A percentile compares a stretch with the other conserved stretches of the same genome.
Evolutionary conservation across 257 asterid genomes (phyloP).

Genomic region (Nicotiana noctiflora): DNA sequence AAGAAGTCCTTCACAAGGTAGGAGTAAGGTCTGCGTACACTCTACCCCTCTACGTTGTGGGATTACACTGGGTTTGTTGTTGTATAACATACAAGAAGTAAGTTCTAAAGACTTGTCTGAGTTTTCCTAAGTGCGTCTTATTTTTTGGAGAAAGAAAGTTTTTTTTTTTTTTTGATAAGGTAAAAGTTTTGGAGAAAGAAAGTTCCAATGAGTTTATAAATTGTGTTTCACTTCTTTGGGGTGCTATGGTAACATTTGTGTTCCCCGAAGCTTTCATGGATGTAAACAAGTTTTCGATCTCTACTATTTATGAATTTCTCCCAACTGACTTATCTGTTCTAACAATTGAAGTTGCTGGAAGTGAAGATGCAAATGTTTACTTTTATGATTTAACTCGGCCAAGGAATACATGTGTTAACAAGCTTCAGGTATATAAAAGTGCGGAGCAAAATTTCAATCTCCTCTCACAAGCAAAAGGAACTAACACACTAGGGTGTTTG

Average conservation of each 20-base stretch:
- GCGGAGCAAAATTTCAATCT: background rate
- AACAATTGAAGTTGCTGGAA: conserved; percentile 76
- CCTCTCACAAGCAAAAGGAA: background rate
- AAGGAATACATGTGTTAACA: conserved; percentile 85
- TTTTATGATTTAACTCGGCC: conserved; percentile 93
- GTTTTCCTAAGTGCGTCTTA: background rate
- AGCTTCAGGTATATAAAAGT: conserved; percentile 60
- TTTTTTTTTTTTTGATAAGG: no score
- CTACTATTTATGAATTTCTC: background rate
- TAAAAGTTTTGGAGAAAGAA: background rate
- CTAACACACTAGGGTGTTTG: background rate
- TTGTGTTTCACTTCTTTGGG: background rate
- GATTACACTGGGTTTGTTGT: no score
- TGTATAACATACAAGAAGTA: background rate
- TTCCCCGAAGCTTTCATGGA: background rate
- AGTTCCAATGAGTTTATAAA: background rate
- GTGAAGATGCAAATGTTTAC: conserved; percentile 92
- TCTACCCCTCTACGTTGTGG: no score
- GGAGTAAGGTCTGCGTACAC: no score
- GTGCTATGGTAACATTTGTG: background rate
- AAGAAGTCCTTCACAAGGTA: background rate
- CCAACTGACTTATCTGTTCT: conserved; percentile 19
- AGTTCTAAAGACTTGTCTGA: background rate
- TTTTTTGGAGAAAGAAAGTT: background rate
- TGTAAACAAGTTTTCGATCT: background rate